Percentiles rank a stretch among this genome's conserved stretches.
Evolutionary conservation across 306 rosid genomes (phyloP).

Genomic region (Cucumis hystrix): DNA sequence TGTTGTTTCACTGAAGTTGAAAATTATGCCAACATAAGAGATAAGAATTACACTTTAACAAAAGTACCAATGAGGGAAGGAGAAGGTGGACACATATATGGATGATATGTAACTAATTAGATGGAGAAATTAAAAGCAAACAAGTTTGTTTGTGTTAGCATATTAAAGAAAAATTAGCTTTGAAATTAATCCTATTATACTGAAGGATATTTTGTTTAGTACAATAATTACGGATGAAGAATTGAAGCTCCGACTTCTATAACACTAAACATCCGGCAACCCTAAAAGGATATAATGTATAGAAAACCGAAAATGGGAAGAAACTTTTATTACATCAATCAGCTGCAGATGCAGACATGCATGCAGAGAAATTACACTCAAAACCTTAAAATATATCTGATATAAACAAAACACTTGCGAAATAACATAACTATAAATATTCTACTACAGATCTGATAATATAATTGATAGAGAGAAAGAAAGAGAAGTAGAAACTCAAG

Average conservation of each 20-base stretch:
- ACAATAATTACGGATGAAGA: too few species aligned
- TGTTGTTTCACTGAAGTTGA: not conserved
- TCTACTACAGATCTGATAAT: not conserved
- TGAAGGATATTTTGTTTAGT: too few species aligned
- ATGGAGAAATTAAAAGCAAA: too few species aligned
- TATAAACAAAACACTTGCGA: not conserved
- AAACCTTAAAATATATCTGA: not conserved
- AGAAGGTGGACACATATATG: not conserved
- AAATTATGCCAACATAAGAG: not conserved
- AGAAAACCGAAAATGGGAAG: not conserved
- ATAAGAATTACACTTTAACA: not conserved
- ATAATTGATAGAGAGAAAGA: not conserved
- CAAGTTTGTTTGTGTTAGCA: too few species aligned
- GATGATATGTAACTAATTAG: too few species aligned
- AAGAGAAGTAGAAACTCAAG: not conserved
- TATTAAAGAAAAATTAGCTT: too few species aligned
- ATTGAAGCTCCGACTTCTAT: too few species aligned
- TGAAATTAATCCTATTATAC: too few species aligned
- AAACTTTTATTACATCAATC: conserved; percentile 9
- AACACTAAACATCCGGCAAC: too few species aligned
- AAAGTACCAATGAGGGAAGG: not conserved
- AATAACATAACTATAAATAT: not conserved
- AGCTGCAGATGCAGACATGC: conserved; percentile 4
- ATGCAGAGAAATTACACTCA: conserved; percentile 8
- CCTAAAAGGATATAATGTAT: not conserved